Percentiles rank a stretch among this genome's conserved stretches.
Evolutionary conservation across 495 filamentous ascomycete species (phyloP).

Genomic region (Xylaria bambusicola): DNA sequence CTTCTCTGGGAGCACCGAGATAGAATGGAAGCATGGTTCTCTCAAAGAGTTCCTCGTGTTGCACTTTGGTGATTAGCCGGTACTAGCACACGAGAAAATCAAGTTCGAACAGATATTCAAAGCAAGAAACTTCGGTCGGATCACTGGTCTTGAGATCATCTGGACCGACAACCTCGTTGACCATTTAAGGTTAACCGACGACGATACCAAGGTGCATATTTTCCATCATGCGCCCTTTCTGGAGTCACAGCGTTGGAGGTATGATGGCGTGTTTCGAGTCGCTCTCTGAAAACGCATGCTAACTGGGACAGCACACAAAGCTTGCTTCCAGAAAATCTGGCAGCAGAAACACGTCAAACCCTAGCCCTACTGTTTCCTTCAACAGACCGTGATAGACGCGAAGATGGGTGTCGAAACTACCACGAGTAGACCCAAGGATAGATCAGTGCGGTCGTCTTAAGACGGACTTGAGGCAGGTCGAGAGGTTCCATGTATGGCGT

Average conservation of each 20-base stretch:
- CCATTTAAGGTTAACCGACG: slow-evolving; percentile 45
- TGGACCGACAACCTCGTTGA: slow-evolving; percentile 50
- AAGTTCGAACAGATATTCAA: slow-evolving; percentile 30
- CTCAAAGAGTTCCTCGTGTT: slow-evolving; percentile 12
- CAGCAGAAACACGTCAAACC: slow-evolving; percentile 47
- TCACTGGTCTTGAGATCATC: slow-evolving; percentile 41
- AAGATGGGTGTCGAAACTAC: slow-evolving; percentile 5
- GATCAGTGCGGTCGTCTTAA: not conserved
- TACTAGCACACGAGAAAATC: slow-evolving; percentile 18
- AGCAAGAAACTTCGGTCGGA: slow-evolving; percentile 25
- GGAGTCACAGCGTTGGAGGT: slow-evolving; percentile 22
- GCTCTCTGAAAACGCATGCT: not conserved
- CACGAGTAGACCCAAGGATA: slow-evolving; percentile 1
- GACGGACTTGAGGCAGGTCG: slow-evolving; percentile 27
- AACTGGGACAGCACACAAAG: slow-evolving; percentile 5
- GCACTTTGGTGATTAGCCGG: slow-evolving; percentile 6
- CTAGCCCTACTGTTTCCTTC: slow-evolving; percentile 48
- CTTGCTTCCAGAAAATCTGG: not conserved
- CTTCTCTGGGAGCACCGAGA: not conserved
- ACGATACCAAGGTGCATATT: slow-evolving; percentile 42
- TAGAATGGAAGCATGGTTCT: slow-evolving; percentile 10
- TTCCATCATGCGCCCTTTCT: slow-evolving; percentile 51
- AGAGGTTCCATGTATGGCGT: slow-evolving; percentile 50
- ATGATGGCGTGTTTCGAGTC: not conserved
- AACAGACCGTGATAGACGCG: slow-evolving; percentile 25